Percentiles rank a stretch among this genome's conserved stretches.
Evolutionary conservation across 2,329 filamentous ascomycete species (phyloP).

Genomic region (Pseudogymnoascus sp.): DNA sequence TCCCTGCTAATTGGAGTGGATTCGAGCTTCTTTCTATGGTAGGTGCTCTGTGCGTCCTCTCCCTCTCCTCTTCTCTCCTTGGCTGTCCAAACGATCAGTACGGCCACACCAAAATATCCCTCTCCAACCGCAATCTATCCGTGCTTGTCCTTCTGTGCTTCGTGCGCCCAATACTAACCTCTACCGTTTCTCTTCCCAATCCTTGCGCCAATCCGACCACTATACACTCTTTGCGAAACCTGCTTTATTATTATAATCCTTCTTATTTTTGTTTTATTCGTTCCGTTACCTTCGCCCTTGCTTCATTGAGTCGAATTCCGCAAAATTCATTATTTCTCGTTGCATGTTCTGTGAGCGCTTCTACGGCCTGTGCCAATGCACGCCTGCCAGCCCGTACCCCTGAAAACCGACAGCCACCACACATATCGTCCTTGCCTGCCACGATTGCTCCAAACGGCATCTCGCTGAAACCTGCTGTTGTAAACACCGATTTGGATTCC

Average conservation of each 20-base stretch:
- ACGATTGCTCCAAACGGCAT: background rate
- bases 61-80: background rate
- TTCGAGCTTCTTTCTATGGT: slow-evolving; percentile 1
- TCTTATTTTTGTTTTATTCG: background rate
- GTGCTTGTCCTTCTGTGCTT: background rate
- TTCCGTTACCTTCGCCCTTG: background rate
- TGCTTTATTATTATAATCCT: background rate
- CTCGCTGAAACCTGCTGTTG: slow-evolving; percentile 10
- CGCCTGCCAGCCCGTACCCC: slow-evolving; percentile 6
- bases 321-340: background rate
- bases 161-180: background rate
- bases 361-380: slow-evolving; percentile 8
- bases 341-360: slow-evolving; percentile 6
- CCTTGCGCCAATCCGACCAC: slow-evolving; percentile 7
- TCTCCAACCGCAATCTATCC: background rate
- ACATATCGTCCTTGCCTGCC: slow-evolving; percentile 4
- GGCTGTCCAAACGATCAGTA: background rate
- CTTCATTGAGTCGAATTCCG: background rate
- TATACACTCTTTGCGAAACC: background rate
- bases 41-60: slow-evolving; percentile 2
- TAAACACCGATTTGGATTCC: slow-evolving; percentile 14
- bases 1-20: slow-evolving; percentile 8
- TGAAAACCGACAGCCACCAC: slow-evolving; percentile 8
- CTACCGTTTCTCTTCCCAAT: background rate
- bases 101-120: slow-evolving; percentile 5